Base-by-base conservation (phyloP, 495 filamentous ascomycete genomes). In the Lentithecium fluviatile region DNA sequence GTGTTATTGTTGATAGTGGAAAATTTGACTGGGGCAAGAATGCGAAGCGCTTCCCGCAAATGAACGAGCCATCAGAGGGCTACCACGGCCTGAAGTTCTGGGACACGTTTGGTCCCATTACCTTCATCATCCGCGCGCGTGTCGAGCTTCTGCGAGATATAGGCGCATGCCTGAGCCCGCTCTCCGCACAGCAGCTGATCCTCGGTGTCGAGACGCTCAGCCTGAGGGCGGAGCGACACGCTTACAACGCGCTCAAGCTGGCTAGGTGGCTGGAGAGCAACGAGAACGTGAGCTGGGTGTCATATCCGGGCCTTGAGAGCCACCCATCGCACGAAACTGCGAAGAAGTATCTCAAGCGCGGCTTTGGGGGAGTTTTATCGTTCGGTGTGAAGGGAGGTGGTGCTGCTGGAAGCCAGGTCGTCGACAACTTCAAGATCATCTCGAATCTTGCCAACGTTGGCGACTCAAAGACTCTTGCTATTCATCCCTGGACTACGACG, bases 71-170 rank as follows among this genome's bases (percentile, higher is more conserved):
- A 2, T 84, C 88, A 0, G 88, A 89, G 58, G 93, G 95, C 17
- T 98, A 97, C 76, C 94, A 97, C 74, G 94, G 95, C 5, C 81
- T 98, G 56, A 95, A 92, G 71, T 97, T 97, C 82, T 96, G 87
- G 87, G 95, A 97, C 67, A 94, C 91, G 0, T 97, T 97, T 66
- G 95, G 95, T 2, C 74, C 84, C 23, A 84, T 94, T 66, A 83
- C 90, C 19, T 97, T 88, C 68, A 87, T 87, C 43, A 90, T 96
- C 68, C 83, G 89, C 6, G 83, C 88, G 21, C 85, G 90, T 19
- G 87, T 91, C 8, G 89, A 97, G 79, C 86, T 96, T 57, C 82
- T 96, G 52, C 85, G 95, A 66, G 94, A 98, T 73, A 73, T 97
- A 1, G 94, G 94, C 29, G 78, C 87, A 2, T 80, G 85, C 36